These are phyloP conservation scores for Lipomyces orientalis DNA, from an alignment of 805 yeast species.

Conservation along the genomic window DNA sequence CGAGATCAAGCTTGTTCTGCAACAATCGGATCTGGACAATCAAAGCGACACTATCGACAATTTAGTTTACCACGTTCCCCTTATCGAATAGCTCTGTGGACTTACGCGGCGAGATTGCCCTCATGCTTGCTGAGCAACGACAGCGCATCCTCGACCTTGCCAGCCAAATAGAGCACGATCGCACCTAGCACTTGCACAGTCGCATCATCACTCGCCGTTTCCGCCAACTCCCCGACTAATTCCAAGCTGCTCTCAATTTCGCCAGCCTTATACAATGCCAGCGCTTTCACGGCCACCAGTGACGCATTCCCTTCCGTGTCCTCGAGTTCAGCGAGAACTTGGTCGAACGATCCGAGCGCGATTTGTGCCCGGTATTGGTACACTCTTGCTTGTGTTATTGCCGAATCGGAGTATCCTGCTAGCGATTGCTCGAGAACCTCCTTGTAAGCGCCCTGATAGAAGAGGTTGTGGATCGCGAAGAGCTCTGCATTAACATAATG, in stretches of 20 bases:
- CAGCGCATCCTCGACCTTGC: slow-evolving; percentile 53
- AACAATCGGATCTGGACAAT: slow-evolving; percentile 49
- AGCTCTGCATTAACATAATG: slow-evolving; percentile 37
- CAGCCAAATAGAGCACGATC: slow-evolving; percentile 50
- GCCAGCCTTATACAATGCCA: slow-evolving; percentile 36
- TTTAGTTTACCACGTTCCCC: background rate
- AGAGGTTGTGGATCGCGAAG: slow-evolving; percentile 48
- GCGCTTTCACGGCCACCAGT: slow-evolving; percentile 39
- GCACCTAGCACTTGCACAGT: slow-evolving; percentile 51
- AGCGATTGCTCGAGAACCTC: slow-evolving; percentile 44
- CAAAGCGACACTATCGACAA: slow-evolving; percentile 44
- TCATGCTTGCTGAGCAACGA: slow-evolving; percentile 49
- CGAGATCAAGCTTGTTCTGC: slow-evolving; percentile 53
- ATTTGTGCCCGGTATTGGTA: slow-evolving; percentile 49
- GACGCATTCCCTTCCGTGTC: slow-evolving; percentile 41
- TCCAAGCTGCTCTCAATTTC: slow-evolving; percentile 24
- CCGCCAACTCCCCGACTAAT: slow-evolving; percentile 38
- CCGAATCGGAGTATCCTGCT: slow-evolving; percentile 38
- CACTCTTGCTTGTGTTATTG: slow-evolving; percentile 42
- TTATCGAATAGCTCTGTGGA: background rate
- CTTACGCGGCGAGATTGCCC: slow-evolving; percentile 45
- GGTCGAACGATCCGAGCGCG: slow-evolving; percentile 44
- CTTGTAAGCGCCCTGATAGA: slow-evolving; percentile 49
- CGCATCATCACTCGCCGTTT: slow-evolving; percentile 40
- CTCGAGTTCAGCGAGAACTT: slow-evolving; percentile 42